These are phyloP conservation scores for Fusarium subglutinans DNA, from an alignment of 2,329 filamentous ascomycete species.

Conservation along the genomic window DNA sequence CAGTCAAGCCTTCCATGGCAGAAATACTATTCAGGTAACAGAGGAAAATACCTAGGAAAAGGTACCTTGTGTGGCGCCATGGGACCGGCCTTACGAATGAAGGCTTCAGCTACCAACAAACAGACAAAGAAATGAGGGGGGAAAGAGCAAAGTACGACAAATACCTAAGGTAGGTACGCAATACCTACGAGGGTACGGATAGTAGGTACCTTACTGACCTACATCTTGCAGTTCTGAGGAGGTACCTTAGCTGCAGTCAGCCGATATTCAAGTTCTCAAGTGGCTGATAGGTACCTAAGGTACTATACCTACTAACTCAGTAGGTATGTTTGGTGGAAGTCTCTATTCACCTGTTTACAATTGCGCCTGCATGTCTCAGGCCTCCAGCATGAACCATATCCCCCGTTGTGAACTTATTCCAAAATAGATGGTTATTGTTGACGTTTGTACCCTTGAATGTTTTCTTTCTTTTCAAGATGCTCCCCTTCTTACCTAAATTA, in stretches of 20 bases:
- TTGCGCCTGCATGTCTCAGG: neutral
- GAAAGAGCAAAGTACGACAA: neutral
- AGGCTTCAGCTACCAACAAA: constrained; percentile 3
- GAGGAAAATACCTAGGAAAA: neutral
- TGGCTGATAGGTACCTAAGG: neutral
- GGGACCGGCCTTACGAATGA: neutral
- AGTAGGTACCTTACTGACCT: neutral
- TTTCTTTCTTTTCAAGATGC: neutral
- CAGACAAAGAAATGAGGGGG: neutral
- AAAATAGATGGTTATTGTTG: neutral
- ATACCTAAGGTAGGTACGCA: neutral
- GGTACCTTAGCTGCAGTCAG: constrained; percentile 15
- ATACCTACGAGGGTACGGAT: neutral
- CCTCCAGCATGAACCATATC: neutral
- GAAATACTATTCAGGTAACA: neutral
- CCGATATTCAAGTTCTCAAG: constrained; percentile 4
- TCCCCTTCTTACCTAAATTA: neutral
- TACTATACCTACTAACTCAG: too few relatives aligned
- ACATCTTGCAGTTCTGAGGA: neutral
- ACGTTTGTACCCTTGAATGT: neutral
- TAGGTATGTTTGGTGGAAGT: neutral
- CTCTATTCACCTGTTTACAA: neutral
- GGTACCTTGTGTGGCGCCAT: neutral
- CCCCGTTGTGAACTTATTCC: neutral
- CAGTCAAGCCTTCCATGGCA: neutral